These are phyloP conservation scores for Corymbia citriodora DNA, from an alignment of 441 rosid genomes.

Conservation along the genomic window DNA sequence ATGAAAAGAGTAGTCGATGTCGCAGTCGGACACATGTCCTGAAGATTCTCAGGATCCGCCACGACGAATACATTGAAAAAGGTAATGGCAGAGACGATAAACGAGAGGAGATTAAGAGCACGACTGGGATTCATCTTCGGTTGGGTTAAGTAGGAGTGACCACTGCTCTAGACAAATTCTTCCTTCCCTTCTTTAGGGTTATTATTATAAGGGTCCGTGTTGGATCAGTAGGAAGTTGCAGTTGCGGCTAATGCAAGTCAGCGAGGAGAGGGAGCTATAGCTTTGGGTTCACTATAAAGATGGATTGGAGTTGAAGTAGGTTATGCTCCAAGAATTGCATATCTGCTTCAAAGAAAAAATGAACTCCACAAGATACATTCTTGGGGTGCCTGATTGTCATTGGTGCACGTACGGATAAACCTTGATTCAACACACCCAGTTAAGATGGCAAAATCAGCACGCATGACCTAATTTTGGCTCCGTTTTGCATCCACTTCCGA, in stretches of 20 bases:
- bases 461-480: not conserved
- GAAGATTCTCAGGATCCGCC: constrained; percentile 47
- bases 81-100: constrained; percentile 9
- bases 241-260: not conserved
- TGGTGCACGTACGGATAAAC: not conserved
- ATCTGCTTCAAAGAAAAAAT: constrained; percentile 47
- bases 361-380: not conserved
- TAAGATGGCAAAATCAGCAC: not conserved
- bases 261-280: constrained; percentile 15
- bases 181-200: not conserved
- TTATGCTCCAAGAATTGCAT: constrained; percentile 31
- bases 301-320: constrained; percentile 31
- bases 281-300: constrained; percentile 43
- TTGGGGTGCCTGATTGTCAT: not conserved
- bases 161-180: not conserved
- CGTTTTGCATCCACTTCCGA: not conserved
- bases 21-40: constrained; percentile 65
- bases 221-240: constrained; percentile 16
- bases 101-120: not conserved
- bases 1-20: constrained; percentile 32
- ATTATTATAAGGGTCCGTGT: not conserved
- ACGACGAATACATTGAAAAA: constrained; percentile 10
- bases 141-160: not conserved
- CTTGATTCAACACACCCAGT: not conserved
- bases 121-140: constrained; percentile 28